Conservation (phyloP, 768 basidiomycete genomes). For the Tricholoma hemisulphureum region DNA sequence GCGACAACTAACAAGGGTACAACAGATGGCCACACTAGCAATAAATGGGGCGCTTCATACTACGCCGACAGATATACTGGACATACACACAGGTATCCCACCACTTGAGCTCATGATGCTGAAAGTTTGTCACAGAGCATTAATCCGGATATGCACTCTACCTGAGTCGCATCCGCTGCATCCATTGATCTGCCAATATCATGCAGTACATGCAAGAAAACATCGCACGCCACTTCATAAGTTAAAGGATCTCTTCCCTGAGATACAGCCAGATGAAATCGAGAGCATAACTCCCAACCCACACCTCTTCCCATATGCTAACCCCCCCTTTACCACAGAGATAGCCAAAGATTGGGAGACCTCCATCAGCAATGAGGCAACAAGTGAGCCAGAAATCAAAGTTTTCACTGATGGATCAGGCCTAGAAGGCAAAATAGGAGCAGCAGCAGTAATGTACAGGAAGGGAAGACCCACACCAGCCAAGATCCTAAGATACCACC, state of each 20-base stretch:
- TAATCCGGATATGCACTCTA: conserved; percentile 8
- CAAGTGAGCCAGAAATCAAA: too few species aligned
- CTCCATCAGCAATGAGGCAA: not conserved
- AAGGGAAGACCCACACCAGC: not conserved
- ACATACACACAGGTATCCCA: conserved; percentile 14
- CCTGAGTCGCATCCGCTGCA: conserved; percentile 1
- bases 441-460: too few species aligned
- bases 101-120: conserved; percentile 12
- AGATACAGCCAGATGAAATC: not conserved
- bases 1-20: conserved; percentile 8
- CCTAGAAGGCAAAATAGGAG: too few species aligned
- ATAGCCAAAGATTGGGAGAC: not conserved
- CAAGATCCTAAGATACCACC: not conserved
- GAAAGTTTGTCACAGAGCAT: conserved; percentile 9
- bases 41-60: conserved; percentile 13
- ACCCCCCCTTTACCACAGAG: not conserved
- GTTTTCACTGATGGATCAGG: too few species aligned
- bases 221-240: not conserved
- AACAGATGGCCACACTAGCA: conserved; percentile 9
- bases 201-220: not conserved
- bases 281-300: not conserved
- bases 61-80: conserved; percentile 12
- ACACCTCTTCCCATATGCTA: not conserved
- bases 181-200: not conserved
- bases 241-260: not conserved